Base-by-base conservation (phyloP, 2,329 filamentous ascomycete species). In the Talaromyces sp. region DNA sequence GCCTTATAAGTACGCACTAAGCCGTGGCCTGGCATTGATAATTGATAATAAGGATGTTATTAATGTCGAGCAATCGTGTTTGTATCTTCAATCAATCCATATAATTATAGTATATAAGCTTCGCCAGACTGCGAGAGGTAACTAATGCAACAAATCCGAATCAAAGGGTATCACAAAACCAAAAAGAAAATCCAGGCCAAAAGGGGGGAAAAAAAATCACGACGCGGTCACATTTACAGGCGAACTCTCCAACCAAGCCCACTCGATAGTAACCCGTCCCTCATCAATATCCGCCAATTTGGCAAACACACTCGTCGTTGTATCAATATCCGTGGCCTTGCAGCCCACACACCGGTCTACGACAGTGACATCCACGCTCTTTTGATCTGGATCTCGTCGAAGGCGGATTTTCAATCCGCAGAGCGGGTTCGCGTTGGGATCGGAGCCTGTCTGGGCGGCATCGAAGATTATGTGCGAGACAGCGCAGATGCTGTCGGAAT, bases 391-490 rank as follows among this genome's bases (percentile, higher is more conserved):
- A n/a, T 77, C 77, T 60, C 86, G 77, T 53, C 75, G 78, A 29
- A 90, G 82, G 27, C 87, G 79, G n/a, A 95, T 83, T 71, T 80
- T 85, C 67, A 79, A 78, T 2, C 86, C 87, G 68, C 90, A 93
- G 1, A 90, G 73, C 1, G 85, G 84, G 66, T 90, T 90, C 13
- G 76, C 70, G 69, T 90, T 91, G 0, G 84, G 82, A 69, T 86
- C 79, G 2, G 81, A 69, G 1, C 80, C 77, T 26, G 78, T 80
- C 8, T 72, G 71, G 1, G 78, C 78, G 0, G 84, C 80, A 70
- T 92, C 89, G 69, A 85, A 93, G 4, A 89, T 70, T n/a, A 81
- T 69, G 67, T 87, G 83, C 1, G 87, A 88, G 0, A 93, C 80
- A 0, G 90, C 84, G 38, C 84, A 87, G 46, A 93, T 83, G 60